Conservation (phyloP, 1,139 yeast species). For the Candida labiduridarum region DNA sequence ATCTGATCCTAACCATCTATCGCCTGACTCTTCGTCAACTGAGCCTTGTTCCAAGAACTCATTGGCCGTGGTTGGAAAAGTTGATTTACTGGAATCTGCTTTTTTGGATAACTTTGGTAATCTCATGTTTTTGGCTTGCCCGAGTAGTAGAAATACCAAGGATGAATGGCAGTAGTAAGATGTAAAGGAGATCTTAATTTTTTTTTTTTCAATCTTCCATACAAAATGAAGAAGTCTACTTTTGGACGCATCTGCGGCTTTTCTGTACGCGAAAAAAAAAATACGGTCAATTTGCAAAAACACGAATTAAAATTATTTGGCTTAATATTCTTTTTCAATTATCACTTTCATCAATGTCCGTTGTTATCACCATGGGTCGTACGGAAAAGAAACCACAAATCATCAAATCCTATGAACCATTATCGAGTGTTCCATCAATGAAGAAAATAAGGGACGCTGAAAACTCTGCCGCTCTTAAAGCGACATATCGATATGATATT, state of each 20-base stretch:
- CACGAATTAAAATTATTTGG: no score
- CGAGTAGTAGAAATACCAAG: no score
- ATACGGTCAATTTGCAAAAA: no score
- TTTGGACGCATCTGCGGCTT: no score
- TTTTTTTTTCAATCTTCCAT: not conserved
- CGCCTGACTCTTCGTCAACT: conserved; percentile 57
- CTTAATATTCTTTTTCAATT: no score
- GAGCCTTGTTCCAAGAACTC: conserved; percentile 52
- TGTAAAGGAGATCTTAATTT: not conserved
- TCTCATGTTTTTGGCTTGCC: not conserved
- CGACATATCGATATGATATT: conserved; percentile 7
- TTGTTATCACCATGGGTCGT: not conserved
- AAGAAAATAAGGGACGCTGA: not conserved
- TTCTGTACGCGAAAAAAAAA: no score
- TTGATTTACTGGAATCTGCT: conserved; percentile 8
- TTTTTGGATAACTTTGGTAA: conserved; percentile 9
- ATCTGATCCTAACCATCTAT: conserved; percentile 60
- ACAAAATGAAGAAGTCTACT: not conserved
- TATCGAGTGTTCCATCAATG: conserved; percentile 2
- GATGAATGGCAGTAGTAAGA: no score
- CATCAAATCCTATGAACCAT: not conserved
- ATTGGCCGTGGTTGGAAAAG: conserved; percentile 40
- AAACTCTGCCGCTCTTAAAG: not conserved
- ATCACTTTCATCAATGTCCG: not conserved
- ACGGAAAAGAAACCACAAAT: not conserved